Evolutionary conservation across 2,329 filamentous ascomycete species (phyloP), one percentile per base, ranked within the genome.

Genomic region (Botrytis paeoniae): DNA sequence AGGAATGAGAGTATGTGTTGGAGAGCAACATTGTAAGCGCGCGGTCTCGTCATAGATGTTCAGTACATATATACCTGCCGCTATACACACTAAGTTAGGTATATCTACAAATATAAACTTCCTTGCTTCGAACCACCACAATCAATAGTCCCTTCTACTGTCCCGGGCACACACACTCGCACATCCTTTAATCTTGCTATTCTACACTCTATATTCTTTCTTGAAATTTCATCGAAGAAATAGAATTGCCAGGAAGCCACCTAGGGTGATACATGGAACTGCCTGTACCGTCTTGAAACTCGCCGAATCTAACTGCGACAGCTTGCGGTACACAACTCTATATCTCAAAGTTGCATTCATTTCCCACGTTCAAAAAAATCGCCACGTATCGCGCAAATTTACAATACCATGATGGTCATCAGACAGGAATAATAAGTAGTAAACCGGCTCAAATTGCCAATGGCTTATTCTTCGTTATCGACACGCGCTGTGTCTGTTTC

Each of bases 401-500:
- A 22, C 29, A 43, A 45, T 39, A 70, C 57, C 41, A 73, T 68
- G 68, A 74, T 74, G 73, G 72, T 69, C 39, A 71, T 68, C 18
- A 57, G 37, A 62, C 71, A 71, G 29, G 43, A 54, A 18, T 16
- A 18, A 60, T 63, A 57, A 20, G 14, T 60, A 41, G 22, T 25
- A 63, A 39, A 41, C 3, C 37, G 48, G 51, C 41, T 60, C 25
- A 25, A 62, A 63, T 73, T 73, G 71, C 65, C 57, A 69, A 80
- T 80, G 78, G 76, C 75, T 71, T 76, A 70, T 35, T 73, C 74
- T 32, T 75, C 74, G 14, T 59, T 68, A 12, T 35, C 73, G 25
- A 75, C 75, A 57, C 78, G 79, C 41, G 76, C 79, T 25, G 74
- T 75, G 73, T 73, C 71, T 61, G 54, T 45, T 32, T 66, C 70